These are phyloP conservation scores for Rhodotorula sp. DNA, from an alignment of 1,284 basidiomycete genomes.

Conservation along the genomic window DNA sequence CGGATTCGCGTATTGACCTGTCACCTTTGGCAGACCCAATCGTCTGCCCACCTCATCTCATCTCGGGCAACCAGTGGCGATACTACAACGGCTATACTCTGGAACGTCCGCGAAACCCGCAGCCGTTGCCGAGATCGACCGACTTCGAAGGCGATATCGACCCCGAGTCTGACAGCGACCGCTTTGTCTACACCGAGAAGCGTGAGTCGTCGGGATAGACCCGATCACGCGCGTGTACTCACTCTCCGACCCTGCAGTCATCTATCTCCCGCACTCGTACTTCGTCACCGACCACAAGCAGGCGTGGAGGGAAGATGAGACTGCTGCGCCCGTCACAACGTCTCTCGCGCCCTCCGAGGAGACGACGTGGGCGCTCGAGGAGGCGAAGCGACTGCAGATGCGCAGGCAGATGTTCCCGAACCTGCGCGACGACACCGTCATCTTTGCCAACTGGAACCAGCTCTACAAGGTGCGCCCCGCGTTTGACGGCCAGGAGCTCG, in stretches of 20 bases:
- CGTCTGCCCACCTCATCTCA: constrained; percentile 56
- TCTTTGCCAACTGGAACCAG: constrained; percentile 67
- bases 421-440: constrained; percentile 55
- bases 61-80: constrained; percentile 52
- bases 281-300: constrained; percentile 65
- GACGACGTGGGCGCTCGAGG: constrained; percentile 55
- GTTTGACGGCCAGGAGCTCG: too few species aligned
- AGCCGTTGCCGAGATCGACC: constrained; percentile 35
- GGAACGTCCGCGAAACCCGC: constrained; percentile 19
- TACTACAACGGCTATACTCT: constrained; percentile 16
- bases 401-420: constrained; percentile 56
- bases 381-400: constrained; percentile 53
- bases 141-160: constrained; percentile 56
- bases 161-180: constrained; percentile 54
- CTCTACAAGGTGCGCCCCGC: constrained; percentile 54
- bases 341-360: constrained; percentile 36
- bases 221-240: background rate
- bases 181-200: constrained; percentile 58
- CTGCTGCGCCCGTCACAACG: constrained; percentile 24
- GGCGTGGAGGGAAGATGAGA: constrained; percentile 48
- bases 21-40: constrained; percentile 53
- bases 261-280: constrained; percentile 62
- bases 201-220: constrained; percentile 49
- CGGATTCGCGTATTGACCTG: background rate
- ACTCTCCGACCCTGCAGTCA: constrained; percentile 39